Base-by-base conservation (phyloP, 495 filamentous ascomycete genomes). In the Astrothelium macrocarpum region DNA sequence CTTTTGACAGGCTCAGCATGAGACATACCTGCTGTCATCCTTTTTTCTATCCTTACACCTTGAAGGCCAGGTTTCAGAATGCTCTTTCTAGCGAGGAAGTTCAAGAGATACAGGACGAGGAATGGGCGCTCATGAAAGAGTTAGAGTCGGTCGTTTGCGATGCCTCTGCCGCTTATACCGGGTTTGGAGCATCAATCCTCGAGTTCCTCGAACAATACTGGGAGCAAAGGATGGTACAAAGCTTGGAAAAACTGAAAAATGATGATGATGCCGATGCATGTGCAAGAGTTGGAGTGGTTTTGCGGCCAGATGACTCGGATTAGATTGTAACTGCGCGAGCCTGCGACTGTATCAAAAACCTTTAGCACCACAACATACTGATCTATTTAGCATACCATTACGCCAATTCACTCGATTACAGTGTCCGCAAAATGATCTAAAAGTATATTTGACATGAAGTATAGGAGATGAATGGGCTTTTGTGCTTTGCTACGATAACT, bases 1-100 rank as follows among this genome's bases (percentile, higher is more conserved):
- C 45, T 49, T 49, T 49, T 20, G 45, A 49, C 45, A 49, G 20
- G 45, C 45, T 49, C 20, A 20, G 45, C 1, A 49, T 49, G 45
- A 49, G 45, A 49, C 45, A 49, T 23, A 49, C 45, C 45, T 49
- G 45, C 45, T 49, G 45, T 23, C 45, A 49, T 49, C 45, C n/a
- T 49, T 14, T 14, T 5, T 49, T 20, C 20, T 49, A 49, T 20
- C 45, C 45, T 18, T 4, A 18, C 3, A 3, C 20, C 45, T 18
- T 9, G 45, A 20, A 49, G 45, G 45, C 45, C 45, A 23, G 7
- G 3, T 49, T 49, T 49, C 3, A 49, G 34, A 14, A 39, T 49
- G 11, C 45, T 16, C 45, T 49, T 18, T 49, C 45, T 23, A 49
- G n/a, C 10, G 45, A 49, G 20, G 45, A 49, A 49, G 45, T 49